Evolutionary conservation across 2,329 filamentous ascomycete genomes (phyloP).

Genomic region (Paecilomyces niveus): DNA sequence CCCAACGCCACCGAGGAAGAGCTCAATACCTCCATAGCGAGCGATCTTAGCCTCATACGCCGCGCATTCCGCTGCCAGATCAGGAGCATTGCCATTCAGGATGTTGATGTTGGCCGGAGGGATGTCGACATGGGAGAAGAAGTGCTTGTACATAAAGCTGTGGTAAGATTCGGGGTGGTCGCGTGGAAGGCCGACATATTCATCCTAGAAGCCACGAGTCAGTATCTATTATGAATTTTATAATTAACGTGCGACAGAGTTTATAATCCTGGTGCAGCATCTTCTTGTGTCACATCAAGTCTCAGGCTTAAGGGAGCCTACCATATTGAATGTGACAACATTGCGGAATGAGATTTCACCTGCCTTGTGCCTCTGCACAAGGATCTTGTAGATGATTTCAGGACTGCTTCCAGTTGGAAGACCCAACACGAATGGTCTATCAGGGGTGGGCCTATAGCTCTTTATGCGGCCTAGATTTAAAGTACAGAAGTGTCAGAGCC

Average conservation of each 20-base stretch:
- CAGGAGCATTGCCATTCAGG: constrained; percentile 69
- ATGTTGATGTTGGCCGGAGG: constrained; percentile 77
- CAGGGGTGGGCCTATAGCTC: constrained; percentile 62
- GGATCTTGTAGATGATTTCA: constrained; percentile 66
- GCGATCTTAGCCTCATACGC: constrained; percentile 74
- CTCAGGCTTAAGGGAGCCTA: constrained; percentile 29
- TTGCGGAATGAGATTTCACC: constrained; percentile 71
- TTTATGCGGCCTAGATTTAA: constrained; percentile 62
- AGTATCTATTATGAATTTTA: not conserved
- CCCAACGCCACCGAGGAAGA: constrained; percentile 79
- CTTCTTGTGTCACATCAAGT: constrained; percentile 1
- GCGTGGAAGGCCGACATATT: constrained; percentile 76
- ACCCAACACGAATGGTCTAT: constrained; percentile 73
- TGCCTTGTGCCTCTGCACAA: constrained; percentile 49
- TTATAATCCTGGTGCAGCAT: not conserved
- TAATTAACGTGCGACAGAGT: not conserved
- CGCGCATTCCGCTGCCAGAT: constrained; percentile 69
- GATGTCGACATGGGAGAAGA: constrained; percentile 81
- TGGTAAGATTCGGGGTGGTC: constrained; percentile 84
- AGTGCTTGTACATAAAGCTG: constrained; percentile 88
- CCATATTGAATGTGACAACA: constrained; percentile 91
- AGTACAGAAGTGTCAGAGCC: constrained; percentile 1
- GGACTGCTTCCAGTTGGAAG: constrained; percentile 79
- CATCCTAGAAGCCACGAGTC: constrained; percentile 50
- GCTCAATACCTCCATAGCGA: constrained; percentile 68